Evolutionary conservation across 805 yeast species (phyloP), one percentile per base, ranked within the genome.

Genomic region (Teunomyces tritomae): DNA sequence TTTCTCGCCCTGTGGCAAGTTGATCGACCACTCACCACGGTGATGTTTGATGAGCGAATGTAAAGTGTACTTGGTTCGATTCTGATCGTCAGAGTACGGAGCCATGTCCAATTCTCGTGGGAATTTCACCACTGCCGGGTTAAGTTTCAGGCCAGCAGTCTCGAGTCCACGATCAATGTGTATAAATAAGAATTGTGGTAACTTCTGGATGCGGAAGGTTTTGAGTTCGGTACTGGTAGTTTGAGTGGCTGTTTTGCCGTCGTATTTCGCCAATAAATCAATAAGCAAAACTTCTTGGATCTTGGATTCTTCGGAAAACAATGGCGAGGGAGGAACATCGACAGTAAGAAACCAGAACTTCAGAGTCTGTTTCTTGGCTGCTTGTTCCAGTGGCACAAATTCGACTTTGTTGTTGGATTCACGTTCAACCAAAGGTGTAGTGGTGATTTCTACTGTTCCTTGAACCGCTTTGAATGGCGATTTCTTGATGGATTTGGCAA

Each of bases 41-140:
- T 56, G 52, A 20, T 56, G 54, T 11, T 50, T 56, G 3, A 62
- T 53, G 28, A 51, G 50, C 8, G 59, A 53, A 2, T 62, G 54
- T 11, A 71, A 54, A 17, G 63, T 67, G 60, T 85, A 82, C 1
- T 54, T 51, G 0, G 61, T 36, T 20, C 24, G 24, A 3, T 20
- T 20, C 2, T 44, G 39, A 7, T 43, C 59, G 6, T 55, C 55
- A 2, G 65, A 46, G 17, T 59, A 65, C 2, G 68, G 70, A 2
- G 61, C 54, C 68, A 72, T 71, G 51, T 60, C 74, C 54, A 71
- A 67, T 50, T 57, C 58, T 2, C 70, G 67, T 6, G 84, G 78
- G 57, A 81, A 85, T 40, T 78, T 82, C 3, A 87, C 85, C 27
- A 85, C 76, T 1, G 87, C 84, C 28, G 82, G 82, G 37, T 58